phyloP scores from a whole-genome alignment of 129 eudicot species.

The Artemisia tridentata region DNA sequence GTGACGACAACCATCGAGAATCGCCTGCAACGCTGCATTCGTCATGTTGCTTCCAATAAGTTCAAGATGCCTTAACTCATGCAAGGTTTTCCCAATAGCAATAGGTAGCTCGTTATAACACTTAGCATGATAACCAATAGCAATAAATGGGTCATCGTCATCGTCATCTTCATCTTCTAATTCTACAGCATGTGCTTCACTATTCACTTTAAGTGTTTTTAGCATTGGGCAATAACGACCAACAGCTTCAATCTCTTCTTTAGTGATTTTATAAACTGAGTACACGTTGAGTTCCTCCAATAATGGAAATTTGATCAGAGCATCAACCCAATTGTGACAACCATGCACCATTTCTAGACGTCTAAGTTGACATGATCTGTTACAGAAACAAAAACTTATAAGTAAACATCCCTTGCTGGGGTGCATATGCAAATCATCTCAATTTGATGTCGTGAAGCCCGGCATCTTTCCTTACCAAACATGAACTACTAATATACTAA shows the following conservation, averaged over 20 bases:
- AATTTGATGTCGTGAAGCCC: no score
- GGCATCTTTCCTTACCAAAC: no score
- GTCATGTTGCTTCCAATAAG: not conserved
- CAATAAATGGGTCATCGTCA: no score
- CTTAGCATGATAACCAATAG: not conserved
- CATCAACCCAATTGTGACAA: not conserved
- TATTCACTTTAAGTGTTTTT: not conserved
- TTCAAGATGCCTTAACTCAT: not conserved
- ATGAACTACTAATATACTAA: no score
- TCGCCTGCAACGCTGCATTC: not conserved
- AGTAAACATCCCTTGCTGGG: not conserved
- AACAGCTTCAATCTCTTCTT: not conserved
- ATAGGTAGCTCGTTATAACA: not conserved
- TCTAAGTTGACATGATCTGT: not conserved
- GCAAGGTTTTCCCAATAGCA: not conserved
- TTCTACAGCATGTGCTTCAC: no score
- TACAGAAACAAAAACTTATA: not conserved
- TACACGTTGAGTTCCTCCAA: not conserved
- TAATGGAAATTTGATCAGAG: not conserved
- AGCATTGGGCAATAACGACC: conserved; percentile 1
- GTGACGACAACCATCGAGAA: not conserved
- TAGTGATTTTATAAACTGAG: not conserved
- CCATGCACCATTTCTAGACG: no score
- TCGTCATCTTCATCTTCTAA: no score
- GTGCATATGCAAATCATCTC: no score